A percentile compares a stretch with the other conserved stretches of the same genome.
Conservation (phyloP, 2,329 filamentous ascomycete genomes). For the Alternaria brassicae region DNA sequence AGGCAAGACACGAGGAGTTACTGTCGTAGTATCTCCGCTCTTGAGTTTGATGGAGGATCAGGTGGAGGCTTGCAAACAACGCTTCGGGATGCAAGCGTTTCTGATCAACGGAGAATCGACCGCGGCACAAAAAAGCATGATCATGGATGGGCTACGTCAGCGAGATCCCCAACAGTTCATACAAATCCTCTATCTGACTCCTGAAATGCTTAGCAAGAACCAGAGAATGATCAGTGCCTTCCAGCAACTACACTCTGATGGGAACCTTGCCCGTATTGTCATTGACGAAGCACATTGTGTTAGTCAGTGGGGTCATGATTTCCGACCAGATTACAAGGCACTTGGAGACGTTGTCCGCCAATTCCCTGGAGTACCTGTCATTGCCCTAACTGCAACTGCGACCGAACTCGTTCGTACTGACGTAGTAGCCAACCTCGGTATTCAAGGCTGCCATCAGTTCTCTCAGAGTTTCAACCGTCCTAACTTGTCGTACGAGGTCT, state of each 20-base stretch:
- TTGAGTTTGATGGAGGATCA: slow-evolving; percentile 98
- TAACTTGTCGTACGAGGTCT: slow-evolving; percentile 89
- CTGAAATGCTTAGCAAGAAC: slow-evolving; percentile 94
- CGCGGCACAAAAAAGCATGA: slow-evolving; percentile 66
- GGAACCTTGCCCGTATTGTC: slow-evolving; percentile 85
- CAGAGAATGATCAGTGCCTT: slow-evolving; percentile 70
- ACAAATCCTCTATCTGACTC: slow-evolving; percentile 92
- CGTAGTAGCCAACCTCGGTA: slow-evolving; percentile 88
- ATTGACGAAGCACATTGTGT: slow-evolving; percentile 99
- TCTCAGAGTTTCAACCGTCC: slow-evolving; percentile 96
- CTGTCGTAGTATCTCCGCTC: slow-evolving; percentile 91
- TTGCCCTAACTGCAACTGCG: slow-evolving; percentile 94
- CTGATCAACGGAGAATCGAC: slow-evolving; percentile 81
- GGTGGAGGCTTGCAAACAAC: slow-evolving; percentile 74
- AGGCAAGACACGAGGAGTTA: slow-evolving; percentile 84
- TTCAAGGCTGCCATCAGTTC: slow-evolving; percentile 78
- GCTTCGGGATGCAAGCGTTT: slow-evolving; percentile 78
- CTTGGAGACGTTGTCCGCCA: slow-evolving; percentile 75
- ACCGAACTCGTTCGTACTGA: slow-evolving; percentile 92
- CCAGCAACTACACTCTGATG: slow-evolving; percentile 69
- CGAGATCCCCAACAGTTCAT: slow-evolving; percentile 75
- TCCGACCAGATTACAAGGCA: slow-evolving; percentile 92
- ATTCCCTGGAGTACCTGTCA: slow-evolving; percentile 83
- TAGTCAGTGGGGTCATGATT: slow-evolving; percentile 99
- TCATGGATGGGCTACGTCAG: slow-evolving; percentile 70